Base-by-base conservation (phyloP, 2,329 filamentous ascomycete genomes). In the Paraphoma sp. region DNA sequence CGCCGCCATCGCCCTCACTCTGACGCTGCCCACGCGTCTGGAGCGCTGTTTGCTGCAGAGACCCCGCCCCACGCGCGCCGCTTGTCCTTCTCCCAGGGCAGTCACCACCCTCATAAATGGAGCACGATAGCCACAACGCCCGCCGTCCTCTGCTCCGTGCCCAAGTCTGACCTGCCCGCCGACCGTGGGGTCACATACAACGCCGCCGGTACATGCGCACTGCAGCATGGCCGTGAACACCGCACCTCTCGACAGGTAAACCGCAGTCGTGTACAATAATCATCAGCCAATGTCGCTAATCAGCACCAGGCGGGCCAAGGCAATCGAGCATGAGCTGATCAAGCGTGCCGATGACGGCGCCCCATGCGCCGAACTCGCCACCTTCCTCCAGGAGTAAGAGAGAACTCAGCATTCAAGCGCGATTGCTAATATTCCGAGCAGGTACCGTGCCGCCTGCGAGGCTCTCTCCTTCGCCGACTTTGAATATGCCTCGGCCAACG, bases 381-480 rank as follows among this genome's bases (percentile, higher is more conserved):
- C 79, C 57, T 77, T 78, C 14, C 65, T 76, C 36, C 63, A 72
- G 54, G 72, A 75, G 75, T 78, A 64, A 51, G 74, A 23, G 40
- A 17, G 14, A n/a, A 14, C 23, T 9, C 14, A 42, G 51, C 38
- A 54, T 12, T 5, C 18, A 2, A 33, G 63, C 60, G 48, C 54
- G 11, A 28, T 17, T 33, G 53, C 71, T 73, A 47, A 73, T 45
- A 40, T 14, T 60, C 6, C 9, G 23, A 23, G 23, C 69, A 91
- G 88, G 65, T 88, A 90, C 75, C 91, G 92, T 64, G 79, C 87
- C 48, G 84, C 86, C 56, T 93, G 89, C 73, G 87, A 93, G 72
- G 83, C 85, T 62, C 85, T 87, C 54, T 87, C 94, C 57, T 90
- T 92, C 71, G 79, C 84, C 72, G 88, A 96, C 76, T 87, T 91